A percentile compares a stretch with the other conserved stretches of the same genome.
phyloP scores from a whole-genome alignment of 2,329 filamentous ascomycete species.

The Capronia coronata region DNA sequence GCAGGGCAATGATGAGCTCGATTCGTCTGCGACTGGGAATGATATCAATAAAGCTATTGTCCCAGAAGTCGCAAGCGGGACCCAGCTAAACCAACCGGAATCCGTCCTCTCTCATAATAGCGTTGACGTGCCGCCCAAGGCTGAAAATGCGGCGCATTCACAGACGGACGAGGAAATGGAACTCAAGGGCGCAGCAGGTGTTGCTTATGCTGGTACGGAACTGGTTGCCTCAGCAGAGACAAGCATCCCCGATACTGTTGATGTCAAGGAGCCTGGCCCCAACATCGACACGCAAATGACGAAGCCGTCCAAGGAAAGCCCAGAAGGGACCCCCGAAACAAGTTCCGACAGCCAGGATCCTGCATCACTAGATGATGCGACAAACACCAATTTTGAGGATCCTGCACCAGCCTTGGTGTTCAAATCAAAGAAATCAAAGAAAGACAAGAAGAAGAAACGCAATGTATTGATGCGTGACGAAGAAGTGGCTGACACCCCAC shows the following conservation, averaged over 20 bases:
- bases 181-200: too few relatives aligned
- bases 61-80: background rate
- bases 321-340: background rate
- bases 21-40: background rate
- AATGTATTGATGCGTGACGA: background rate
- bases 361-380: background rate
- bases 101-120: background rate
- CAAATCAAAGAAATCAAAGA: slow-evolving; percentile 6
- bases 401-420: background rate
- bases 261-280: too few relatives aligned
- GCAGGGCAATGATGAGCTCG: background rate
- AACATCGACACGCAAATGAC: too few relatives aligned
- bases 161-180: too few relatives aligned
- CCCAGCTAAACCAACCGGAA: background rate
- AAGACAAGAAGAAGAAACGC: slow-evolving; percentile 15
- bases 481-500: background rate
- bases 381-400: background rate
- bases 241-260: background rate
- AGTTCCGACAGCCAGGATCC: background rate
- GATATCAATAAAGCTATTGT: background rate
- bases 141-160: background rate
- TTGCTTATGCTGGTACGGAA: background rate
- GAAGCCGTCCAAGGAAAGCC: background rate
- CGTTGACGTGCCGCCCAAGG: background rate
- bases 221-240: background rate